Evolutionary conservation across 805 yeast genomes (phyloP).

Genomic region (Candida sanyiensis): DNA sequence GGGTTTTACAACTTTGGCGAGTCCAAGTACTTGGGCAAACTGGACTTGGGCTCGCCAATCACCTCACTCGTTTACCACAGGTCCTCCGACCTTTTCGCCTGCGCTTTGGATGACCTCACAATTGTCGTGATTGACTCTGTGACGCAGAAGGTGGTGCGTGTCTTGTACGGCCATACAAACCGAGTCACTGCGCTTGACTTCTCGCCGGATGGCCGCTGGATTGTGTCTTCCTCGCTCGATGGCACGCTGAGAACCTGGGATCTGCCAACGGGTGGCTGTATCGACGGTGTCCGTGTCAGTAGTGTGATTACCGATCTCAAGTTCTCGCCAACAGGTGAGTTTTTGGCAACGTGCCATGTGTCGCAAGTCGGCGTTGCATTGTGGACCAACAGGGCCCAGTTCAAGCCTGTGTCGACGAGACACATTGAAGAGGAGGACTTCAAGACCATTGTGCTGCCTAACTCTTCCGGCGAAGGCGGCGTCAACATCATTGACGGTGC

Average conservation of each 20-base stretch:
- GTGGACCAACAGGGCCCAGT: slow-evolving; percentile 91
- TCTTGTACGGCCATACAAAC: slow-evolving; percentile 83
- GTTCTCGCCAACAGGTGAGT: slow-evolving; percentile 84
- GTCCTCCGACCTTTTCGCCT: slow-evolving; percentile 77
- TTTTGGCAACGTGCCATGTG: slow-evolving; percentile 89
- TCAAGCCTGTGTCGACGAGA: slow-evolving; percentile 67
- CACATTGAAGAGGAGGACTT: slow-evolving; percentile 75
- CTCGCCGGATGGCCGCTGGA: slow-evolving; percentile 94
- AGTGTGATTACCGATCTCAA: slow-evolving; percentile 76
- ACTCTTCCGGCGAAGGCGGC: slow-evolving; percentile 74
- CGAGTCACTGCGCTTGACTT: slow-evolving; percentile 85
- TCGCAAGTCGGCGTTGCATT: slow-evolving; percentile 82
- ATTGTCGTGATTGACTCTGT: slow-evolving; percentile 77
- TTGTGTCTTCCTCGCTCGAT: slow-evolving; percentile 77
- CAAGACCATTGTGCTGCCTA: slow-evolving; percentile 57
- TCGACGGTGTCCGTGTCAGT: slow-evolving; percentile 79
- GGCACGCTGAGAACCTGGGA: slow-evolving; percentile 95
- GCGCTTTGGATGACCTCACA: slow-evolving; percentile 80
- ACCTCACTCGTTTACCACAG: slow-evolving; percentile 74
- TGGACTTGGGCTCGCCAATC: slow-evolving; percentile 70
- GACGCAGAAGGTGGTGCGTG: slow-evolving; percentile 80
- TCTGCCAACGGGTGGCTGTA: slow-evolving; percentile 93
- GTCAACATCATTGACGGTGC: slow-evolving; percentile 73
- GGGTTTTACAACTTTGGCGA: slow-evolving; percentile 82
- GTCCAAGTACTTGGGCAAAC: slow-evolving; percentile 58